Evolutionary conservation across 2,329 filamentous ascomycete species (phyloP), one percentile per base, ranked within the genome.

Genomic region (Blastomyces emzantsi): DNA sequence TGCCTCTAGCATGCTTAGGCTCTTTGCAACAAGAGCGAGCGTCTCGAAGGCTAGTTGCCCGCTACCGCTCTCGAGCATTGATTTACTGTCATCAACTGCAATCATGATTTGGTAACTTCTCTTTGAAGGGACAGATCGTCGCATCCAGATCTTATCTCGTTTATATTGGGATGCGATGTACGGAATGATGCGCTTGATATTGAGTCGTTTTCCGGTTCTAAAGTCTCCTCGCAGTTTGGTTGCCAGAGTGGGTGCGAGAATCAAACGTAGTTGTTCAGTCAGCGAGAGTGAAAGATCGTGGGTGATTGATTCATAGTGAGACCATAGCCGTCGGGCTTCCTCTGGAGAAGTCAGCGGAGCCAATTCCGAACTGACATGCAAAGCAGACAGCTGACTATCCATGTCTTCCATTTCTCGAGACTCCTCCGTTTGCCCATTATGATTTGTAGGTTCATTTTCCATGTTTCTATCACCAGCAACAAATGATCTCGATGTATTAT

Each of bases 91-190:
- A 75, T 99, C 94, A 47, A 99, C 91, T 49, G 94, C 95, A 60
- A 99, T 88, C 80, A 99, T 87, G 75, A 99, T 95, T 77, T 99
- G 95, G 78, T 99, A 99, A 64, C 88, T 89, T 51, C 95, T 89
- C 78, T 97, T 97, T 47, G 88, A 93, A 0, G 95, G 95, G 60
- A 96, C 87, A 43, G 86, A 88, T 63, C 95, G 87, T 17, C 95
- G 89, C 88, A 99, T 96, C 94, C 94, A 99, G 77, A 99, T 99
- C 82, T 99, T 99, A 84, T 99, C 94, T 65, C 94, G 90, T 82
- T 97, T 97, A 83, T 97, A 99, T 73, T 90, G 88, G 0, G 92
- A 97, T 1, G 95, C 94, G 70, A 99, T 97, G 79, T 99, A 99
- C 0, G 95, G 94, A 71, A 99, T 99, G 77, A 99, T 99, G 69